Percentiles rank a stretch among this genome's conserved stretches.
Conservation (phyloP, 768 basidiomycete genomes). For the Boletellus emodensis region DNA sequence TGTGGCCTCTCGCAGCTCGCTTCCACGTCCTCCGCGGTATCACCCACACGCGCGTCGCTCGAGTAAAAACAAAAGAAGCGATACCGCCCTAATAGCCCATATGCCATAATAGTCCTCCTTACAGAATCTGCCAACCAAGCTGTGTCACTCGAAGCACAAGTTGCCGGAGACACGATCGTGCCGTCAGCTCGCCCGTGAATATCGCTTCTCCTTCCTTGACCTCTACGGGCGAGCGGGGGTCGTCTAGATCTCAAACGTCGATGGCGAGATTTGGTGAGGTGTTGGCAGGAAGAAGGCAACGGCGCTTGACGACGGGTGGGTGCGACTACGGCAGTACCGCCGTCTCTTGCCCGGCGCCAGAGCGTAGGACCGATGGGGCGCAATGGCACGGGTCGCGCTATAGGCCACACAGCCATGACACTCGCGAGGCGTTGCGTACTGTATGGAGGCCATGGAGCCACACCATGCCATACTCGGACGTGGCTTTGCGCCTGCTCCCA, state of each 20-base stretch:
- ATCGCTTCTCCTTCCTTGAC: not conserved
- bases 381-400: not conserved
- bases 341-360: not conserved
- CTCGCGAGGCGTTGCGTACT: too few species aligned
- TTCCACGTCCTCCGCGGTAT: conserved; percentile 14
- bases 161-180: conserved; percentile 10
- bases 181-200: conserved; percentile 13
- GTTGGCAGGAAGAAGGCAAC: not conserved
- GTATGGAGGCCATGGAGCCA: not conserved
- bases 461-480: conserved; percentile 11
- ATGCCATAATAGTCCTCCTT: conserved; percentile 20
- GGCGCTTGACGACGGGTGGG: conserved; percentile 9
- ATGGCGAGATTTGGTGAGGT: too few species aligned
- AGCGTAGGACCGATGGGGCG: not conserved
- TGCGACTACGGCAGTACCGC: not conserved
- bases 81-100: conserved; percentile 23
- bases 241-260: too few species aligned
- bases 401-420: not conserved
- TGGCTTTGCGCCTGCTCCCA: conserved; percentile 11
- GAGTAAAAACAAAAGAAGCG: conserved; percentile 12
- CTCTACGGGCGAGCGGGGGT: too few species aligned
- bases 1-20: not conserved
- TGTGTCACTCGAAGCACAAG: conserved; percentile 7
- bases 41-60: conserved; percentile 3
- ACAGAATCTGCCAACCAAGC: conserved; percentile 10